Evolutionary conservation across 352 stramenopile genomes (phyloP).

Genomic region (Phytophthora rubi): DNA sequence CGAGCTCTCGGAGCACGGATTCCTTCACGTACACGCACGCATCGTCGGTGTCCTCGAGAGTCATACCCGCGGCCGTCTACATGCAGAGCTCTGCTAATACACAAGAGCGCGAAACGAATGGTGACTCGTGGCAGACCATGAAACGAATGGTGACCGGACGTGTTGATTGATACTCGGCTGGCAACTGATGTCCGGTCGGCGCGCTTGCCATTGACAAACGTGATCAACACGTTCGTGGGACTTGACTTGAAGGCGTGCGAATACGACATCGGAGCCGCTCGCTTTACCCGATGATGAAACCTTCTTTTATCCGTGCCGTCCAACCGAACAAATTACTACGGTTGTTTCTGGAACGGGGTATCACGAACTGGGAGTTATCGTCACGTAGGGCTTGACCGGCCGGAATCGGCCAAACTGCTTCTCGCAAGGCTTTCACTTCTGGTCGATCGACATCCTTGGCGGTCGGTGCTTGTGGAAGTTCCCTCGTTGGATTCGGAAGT

Average conservation of each 20-base stretch:
- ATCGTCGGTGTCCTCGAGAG: slow-evolving; percentile 13
- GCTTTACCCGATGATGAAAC: neutral
- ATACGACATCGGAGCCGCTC: neutral
- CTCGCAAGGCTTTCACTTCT: too few relatives aligned
- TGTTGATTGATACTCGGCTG: neutral
- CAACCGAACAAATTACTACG: neutral
- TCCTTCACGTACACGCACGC: slow-evolving; percentile 58
- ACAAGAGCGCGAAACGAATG: slow-evolving; percentile 23
- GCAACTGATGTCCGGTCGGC: neutral
- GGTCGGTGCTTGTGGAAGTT: too few relatives aligned
- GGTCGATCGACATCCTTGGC: neutral
- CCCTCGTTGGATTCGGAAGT: neutral
- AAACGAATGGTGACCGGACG: slow-evolving; percentile 18
- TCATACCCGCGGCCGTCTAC: slow-evolving; percentile 20
- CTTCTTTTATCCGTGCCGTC: neutral
- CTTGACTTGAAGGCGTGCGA: neutral
- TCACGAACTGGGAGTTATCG: neutral
- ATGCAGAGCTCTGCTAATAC: slow-evolving; percentile 2
- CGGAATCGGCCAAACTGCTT: too few relatives aligned
- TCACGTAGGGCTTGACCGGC: neutral
- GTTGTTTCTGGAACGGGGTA: neutral
- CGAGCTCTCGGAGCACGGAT: slow-evolving; percentile 55
- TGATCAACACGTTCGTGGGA: neutral
- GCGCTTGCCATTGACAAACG: too few relatives aligned
- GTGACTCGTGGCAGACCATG: slow-evolving; percentile 18